These are phyloP conservation scores for Arxiozyma slooffiae DNA, from an alignment of 1,139 yeast genomes.

Conservation along the genomic window DNA sequence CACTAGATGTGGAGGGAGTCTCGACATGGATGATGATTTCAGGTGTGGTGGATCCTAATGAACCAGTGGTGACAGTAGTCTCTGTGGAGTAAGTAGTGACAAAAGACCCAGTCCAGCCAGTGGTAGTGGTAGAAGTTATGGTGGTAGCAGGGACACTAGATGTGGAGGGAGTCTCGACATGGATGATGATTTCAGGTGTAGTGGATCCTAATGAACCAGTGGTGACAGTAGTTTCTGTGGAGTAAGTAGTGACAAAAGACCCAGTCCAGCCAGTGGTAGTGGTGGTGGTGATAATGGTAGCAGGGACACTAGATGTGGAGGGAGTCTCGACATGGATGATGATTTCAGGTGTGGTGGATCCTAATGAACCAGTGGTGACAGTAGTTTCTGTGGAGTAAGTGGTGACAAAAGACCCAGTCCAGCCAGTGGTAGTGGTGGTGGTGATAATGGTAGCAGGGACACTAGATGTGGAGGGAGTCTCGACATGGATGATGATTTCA, in stretches of 20 bases:
- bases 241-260: too few species aligned
- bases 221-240: conserved; percentile 2
- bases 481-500: not conserved
- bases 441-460: not conserved
- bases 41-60: too few species aligned
- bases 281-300: conserved; percentile 4
- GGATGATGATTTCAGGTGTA: too few species aligned
- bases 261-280: conserved; percentile 1
- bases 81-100: not conserved
- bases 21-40: too few species aligned
- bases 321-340: too few species aligned
- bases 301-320: too few species aligned
- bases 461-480: not conserved
- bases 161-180: conserved; percentile 2
- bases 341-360: too few species aligned
- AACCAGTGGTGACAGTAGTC: too few species aligned
- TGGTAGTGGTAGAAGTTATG: not conserved
- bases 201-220: too few species aligned
- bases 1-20: too few species aligned
- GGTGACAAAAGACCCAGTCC: conserved; percentile 8
- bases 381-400: too few species aligned
- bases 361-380: too few species aligned
- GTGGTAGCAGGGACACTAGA: not conserved
- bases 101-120: not conserved
- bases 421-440: conserved; percentile 5